Evolutionary conservation across 495 filamentous ascomycete genomes (phyloP).

Genomic region (Penicillium arizonense): DNA sequence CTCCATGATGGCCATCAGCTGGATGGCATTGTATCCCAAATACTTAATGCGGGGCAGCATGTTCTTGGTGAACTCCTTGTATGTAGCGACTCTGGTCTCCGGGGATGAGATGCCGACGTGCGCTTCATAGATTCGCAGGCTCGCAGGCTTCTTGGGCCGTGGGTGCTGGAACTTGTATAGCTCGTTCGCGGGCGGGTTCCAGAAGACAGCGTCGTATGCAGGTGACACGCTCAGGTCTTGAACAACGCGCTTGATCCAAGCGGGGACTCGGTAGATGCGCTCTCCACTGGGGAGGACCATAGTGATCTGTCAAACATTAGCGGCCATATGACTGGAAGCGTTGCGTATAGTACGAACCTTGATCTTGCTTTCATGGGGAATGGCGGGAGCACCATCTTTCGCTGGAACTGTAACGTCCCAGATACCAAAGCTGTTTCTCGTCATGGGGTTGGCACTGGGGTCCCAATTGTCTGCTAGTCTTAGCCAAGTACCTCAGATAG

Average conservation of each 20-base stretch:
- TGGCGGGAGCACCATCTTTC: conserved; percentile 68
- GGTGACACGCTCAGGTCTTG: conserved; percentile 88
- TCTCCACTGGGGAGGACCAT: conserved; percentile 77
- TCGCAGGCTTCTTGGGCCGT: conserved; percentile 79
- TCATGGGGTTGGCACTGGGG: conserved; percentile 78
- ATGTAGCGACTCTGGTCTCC: conserved; percentile 82
- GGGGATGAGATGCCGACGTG: conserved; percentile 97
- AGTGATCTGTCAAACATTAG: conserved; percentile 63
- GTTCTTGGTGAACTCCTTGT: conserved; percentile 93
- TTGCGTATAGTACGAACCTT: conserved; percentile 58
- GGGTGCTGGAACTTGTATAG: conserved; percentile 80
- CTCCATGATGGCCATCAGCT: conserved; percentile 99
- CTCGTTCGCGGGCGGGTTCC: conserved; percentile 81
- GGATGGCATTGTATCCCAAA: conserved; percentile 95
- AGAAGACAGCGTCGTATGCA: conserved; percentile 91
- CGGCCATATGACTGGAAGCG: not conserved
- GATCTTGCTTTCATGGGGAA: conserved; percentile 90
- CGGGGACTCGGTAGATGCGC: conserved; percentile 82
- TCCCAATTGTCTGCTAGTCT: conserved; percentile 80
- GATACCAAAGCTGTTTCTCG: conserved; percentile 78
- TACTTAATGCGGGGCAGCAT: conserved; percentile 88
- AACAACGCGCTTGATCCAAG: conserved; percentile 96
- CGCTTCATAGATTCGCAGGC: conserved; percentile 91
- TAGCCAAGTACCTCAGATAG: conserved; percentile 23
- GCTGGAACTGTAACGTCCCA: conserved; percentile 82